A percentile compares a stretch with the other conserved stretches of the same genome.
Evolutionary conservation across 345 rosid genomes (phyloP).

Genomic region (Erodium maritimum): DNA sequence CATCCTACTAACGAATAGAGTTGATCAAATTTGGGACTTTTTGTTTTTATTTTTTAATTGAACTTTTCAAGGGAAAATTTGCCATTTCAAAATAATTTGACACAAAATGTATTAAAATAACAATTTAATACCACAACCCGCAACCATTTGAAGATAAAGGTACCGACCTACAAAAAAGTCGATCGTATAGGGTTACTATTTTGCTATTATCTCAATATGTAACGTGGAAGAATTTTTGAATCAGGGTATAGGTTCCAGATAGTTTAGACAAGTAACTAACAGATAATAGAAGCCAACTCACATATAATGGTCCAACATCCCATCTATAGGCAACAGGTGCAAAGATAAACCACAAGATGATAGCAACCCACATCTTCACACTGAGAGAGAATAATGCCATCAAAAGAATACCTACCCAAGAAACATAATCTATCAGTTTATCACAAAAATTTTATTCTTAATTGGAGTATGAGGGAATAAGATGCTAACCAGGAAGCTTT

Average conservation of each 20-base stretch:
- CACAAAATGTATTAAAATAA: no score
- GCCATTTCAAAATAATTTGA: no score
- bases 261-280: background rate
- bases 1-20: no score
- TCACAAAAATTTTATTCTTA: slow-evolving; percentile 11
- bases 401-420: slow-evolving; percentile 56
- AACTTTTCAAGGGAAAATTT: no score
- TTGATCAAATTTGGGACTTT: no score
- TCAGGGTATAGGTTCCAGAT: background rate
- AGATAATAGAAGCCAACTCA: slow-evolving; percentile 30
- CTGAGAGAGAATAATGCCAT: slow-evolving; percentile 62
- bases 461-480: slow-evolving; percentile 6
- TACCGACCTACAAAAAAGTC: no score
- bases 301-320: slow-evolving; percentile 78
- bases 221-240: background rate
- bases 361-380: slow-evolving; percentile 48
- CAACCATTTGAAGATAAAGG: no score
- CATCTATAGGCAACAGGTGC: slow-evolving; percentile 75
- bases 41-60: no score
- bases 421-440: slow-evolving; percentile 11
- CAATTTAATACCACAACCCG: no score
- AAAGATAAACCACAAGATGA: slow-evolving; percentile 59
- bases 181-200: no score
- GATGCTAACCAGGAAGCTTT: slow-evolving; percentile 62
- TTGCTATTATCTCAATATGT: no score